Conservation (phyloP, 2,329 filamentous ascomycete species). For the Cucurbitaria berberidis region DNA sequence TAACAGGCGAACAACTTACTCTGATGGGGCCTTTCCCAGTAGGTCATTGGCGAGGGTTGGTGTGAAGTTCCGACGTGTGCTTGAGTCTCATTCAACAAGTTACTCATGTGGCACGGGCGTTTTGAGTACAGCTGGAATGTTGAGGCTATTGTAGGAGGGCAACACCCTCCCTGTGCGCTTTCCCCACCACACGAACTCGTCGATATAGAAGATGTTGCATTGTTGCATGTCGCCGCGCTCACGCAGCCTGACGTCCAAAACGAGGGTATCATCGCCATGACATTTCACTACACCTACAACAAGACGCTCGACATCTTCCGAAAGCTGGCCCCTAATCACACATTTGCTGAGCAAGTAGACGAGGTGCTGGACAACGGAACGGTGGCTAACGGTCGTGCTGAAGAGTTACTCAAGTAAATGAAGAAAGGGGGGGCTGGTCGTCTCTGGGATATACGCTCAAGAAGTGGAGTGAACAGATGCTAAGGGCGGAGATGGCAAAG, state of each 20-base stretch:
- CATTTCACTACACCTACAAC: conserved; percentile 53
- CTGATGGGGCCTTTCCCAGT: no score
- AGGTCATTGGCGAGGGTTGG: no score
- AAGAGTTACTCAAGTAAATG: conserved; percentile 16
- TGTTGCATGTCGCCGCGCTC: conserved; percentile 58
- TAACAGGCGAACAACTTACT: no score
- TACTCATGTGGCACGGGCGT: conserved; percentile 23
- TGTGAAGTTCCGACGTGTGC: no score
- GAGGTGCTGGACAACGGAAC: conserved; percentile 11
- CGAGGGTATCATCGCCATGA: conserved; percentile 61
- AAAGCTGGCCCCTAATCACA: conserved; percentile 46
- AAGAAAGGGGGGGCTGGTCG: conserved; percentile 14
- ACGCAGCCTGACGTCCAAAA: conserved; percentile 53
- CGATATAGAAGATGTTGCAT: conserved; percentile 59
- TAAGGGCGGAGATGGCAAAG: conserved; percentile 5
- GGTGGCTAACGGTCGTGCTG: conserved; percentile 10
- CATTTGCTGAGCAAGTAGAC: conserved; percentile 26
- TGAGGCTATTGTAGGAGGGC: conserved; percentile 19
- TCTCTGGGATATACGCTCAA: conserved; percentile 12
- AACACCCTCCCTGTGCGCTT: conserved; percentile 1
- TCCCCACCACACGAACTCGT: conserved; percentile 49
- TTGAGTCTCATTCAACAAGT: no score
- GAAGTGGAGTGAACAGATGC: conserved; percentile 14
- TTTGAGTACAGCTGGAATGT: conserved; percentile 5
- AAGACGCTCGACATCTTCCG: conserved; percentile 47